Base-by-base conservation (phyloP, 192 early-diverging fungal genomes). In the Gamsiella multidivaricata region DNA sequence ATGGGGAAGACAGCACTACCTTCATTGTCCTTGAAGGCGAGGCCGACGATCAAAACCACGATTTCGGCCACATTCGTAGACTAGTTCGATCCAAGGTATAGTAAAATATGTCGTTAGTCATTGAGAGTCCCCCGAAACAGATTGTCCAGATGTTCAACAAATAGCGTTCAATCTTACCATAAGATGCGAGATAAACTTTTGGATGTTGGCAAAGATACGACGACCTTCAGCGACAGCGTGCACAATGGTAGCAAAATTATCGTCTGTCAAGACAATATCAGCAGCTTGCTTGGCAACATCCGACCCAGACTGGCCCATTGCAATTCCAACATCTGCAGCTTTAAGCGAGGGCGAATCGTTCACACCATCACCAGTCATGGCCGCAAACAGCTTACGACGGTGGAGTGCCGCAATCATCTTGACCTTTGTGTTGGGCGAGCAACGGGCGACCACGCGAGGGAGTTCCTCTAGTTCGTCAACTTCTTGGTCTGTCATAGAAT, bases 361-460 rank as follows among this genome's bases (percentile, higher is more conserved):
- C 32, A 92, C 91, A 54, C 92, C 92, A 65, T 93, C 92, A 65
- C 97, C 97, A 23, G 96, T 96, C 94, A 96, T 96, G 33, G 88
- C 91, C 34, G 88, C 89, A 69, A 91, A 88, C 51, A 86, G 80
- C 26, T 83, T 81, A 61, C 88, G 88, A 25, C 88, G 83, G 80
- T 98, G 95, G 55, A 98, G 82, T 1, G 95, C 94, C 69, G 91
- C 88, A 63, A 98, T 95, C 87, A 98, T 96, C 82, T 98, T 98
- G 68, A 97, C 89, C 80, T 98, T 98, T 74, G 95, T 97, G 75
- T 97, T 94, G 23, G 96, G 96, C 55, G 94, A 92, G 84, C 95
- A 95, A 51, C 96, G 91, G 0, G 96, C 96, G 85, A 98, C 94
- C 17, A 98, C 96, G 7, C 90, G 84, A 25, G 96, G 96, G 42